phyloP scores from a whole-genome alignment of 1,139 yeast genomes.

The Dujonia santamariae region DNA sequence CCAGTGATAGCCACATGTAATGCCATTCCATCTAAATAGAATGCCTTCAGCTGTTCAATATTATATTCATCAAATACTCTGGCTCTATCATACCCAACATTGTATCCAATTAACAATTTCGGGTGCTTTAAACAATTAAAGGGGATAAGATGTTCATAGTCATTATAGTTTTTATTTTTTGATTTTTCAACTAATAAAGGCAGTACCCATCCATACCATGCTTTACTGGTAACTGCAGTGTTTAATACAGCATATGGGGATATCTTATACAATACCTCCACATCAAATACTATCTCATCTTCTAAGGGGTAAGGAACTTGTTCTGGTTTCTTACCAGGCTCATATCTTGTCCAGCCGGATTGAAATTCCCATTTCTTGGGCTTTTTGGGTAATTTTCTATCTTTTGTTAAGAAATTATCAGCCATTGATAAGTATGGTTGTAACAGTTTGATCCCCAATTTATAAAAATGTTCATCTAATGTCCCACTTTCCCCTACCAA shows the following conservation, averaged over 20 bases:
- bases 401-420: constrained; percentile 30
- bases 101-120: constrained; percentile 80
- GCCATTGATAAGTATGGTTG: constrained; percentile 60
- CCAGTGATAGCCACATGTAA: constrained; percentile 90
- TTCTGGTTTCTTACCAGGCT: constrained; percentile 47
- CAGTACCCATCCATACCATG: constrained; percentile 97
- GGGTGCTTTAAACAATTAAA: constrained; percentile 48
- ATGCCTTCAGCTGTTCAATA: constrained; percentile 62
- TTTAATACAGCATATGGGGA: constrained; percentile 80
- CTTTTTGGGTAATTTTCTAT: constrained; percentile 32
- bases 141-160: constrained; percentile 73
- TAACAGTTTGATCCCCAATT: constrained; percentile 58
- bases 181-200: constrained; percentile 60
- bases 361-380: constrained; percentile 55
- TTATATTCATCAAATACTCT: constrained; percentile 81
- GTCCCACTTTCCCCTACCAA: constrained; percentile 56
- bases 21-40: constrained; percentile 89
- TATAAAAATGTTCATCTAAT: constrained; percentile 82
- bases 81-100: constrained; percentile 88
- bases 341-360: constrained; percentile 87
- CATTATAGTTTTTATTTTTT: constrained; percentile 31
- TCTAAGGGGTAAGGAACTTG: constrained; percentile 66
- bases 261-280: constrained; percentile 77
- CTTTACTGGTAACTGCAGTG: constrained; percentile 69
- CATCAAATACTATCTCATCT: constrained; percentile 77